These are phyloP conservation scores for Ephemerocybe angulata DNA, from an alignment of 768 basidiomycete species.

Conservation along the genomic window DNA sequence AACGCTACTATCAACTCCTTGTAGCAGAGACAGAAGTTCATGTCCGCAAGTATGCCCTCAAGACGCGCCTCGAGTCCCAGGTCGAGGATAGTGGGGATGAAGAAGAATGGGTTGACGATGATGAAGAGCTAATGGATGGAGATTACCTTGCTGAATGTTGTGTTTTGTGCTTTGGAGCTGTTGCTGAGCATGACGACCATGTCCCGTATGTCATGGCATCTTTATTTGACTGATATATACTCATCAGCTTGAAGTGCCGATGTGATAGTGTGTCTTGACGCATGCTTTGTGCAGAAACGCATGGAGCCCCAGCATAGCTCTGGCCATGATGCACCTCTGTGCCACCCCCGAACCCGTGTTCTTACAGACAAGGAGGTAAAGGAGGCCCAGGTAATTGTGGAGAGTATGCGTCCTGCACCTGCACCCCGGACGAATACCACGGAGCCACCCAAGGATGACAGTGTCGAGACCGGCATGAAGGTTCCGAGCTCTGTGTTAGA, in stretches of 20 bases:
- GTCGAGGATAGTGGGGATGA: background rate
- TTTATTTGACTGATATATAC: background rate
- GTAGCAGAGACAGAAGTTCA: slow-evolving; percentile 9
- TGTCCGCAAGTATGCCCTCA: background rate
- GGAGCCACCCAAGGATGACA: background rate
- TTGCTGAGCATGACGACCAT: slow-evolving; percentile 6
- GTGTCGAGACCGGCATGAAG: slow-evolving; percentile 3
- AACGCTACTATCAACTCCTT: background rate
- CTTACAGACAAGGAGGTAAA: background rate
- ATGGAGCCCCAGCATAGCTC: slow-evolving; percentile 2
- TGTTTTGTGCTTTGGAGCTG: slow-evolving; percentile 17
- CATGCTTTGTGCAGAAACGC: slow-evolving; percentile 32
- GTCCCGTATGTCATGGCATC: slow-evolving; percentile 6
- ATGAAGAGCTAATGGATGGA: slow-evolving; percentile 5
- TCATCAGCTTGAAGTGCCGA: slow-evolving; percentile 17
- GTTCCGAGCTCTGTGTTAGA: slow-evolving; percentile 15
- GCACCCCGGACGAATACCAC: background rate
- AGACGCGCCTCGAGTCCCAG: background rate
- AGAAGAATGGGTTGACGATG: background rate
- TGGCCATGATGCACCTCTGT: background rate
- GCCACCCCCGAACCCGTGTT: background rate
- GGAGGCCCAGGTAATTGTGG: background rate
- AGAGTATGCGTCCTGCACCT: background rate
- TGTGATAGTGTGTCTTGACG: slow-evolving; percentile 29
- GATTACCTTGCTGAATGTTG: slow-evolving; percentile 18